phyloP scores from a whole-genome alignment of 345 rosid species.

The Eutrema yunnanense region DNA sequence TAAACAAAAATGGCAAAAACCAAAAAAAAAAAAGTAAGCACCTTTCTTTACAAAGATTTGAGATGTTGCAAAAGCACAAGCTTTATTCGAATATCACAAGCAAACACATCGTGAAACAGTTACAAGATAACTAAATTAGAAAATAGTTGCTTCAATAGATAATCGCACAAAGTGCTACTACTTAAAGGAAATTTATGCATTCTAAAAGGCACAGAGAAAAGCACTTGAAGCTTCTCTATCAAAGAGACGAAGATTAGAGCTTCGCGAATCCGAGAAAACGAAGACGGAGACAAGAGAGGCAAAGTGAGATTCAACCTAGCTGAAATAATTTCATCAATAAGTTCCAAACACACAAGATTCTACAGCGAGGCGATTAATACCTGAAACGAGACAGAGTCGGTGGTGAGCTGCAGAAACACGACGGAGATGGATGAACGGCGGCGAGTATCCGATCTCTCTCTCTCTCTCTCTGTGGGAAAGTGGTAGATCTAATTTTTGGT shows the following conservation, averaged over 20 bases:
- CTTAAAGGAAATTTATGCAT: background rate
- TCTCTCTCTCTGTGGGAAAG: background rate
- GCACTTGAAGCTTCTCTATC: background rate
- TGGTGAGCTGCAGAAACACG: background rate
- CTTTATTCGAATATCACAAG: background rate
- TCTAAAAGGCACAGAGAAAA: background rate
- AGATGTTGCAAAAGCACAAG: background rate
- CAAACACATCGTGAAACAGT: background rate
- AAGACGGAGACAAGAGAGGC: background rate
- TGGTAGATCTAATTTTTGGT: background rate
- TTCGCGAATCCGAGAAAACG: background rate
- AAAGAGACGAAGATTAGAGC: background rate
- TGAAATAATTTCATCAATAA: background rate
- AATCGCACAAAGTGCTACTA: background rate
- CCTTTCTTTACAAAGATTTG: background rate
- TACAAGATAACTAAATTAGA: background rate
- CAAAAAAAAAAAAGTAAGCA: background rate
- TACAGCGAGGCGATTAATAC: background rate
- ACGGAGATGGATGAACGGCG: slow-evolving; percentile 3
- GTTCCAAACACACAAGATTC: background rate
- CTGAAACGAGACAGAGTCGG: background rate
- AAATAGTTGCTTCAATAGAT: background rate
- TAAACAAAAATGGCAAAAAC: background rate
- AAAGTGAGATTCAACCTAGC: background rate
- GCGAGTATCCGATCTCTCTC: background rate